Evolutionary conservation across 2,329 filamentous ascomycete species (phyloP).

Genomic region (Coccinonectria pachysandricola): DNA sequence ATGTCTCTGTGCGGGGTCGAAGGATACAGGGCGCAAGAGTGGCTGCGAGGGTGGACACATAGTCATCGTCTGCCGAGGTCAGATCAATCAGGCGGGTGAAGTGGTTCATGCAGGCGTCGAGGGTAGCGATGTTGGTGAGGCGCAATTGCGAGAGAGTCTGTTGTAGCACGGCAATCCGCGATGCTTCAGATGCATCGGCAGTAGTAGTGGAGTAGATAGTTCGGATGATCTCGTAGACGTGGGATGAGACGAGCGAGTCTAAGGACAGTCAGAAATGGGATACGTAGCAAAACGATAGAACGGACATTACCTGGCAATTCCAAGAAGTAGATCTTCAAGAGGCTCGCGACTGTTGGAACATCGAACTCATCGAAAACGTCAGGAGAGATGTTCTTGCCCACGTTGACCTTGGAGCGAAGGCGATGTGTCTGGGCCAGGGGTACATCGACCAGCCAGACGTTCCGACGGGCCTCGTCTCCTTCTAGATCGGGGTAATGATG

Average conservation of each 20-base stretch:
- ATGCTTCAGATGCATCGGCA: slow-evolving; percentile 63
- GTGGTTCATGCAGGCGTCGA: slow-evolving; percentile 96
- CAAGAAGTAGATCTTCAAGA: slow-evolving; percentile 87
- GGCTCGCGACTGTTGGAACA: slow-evolving; percentile 84
- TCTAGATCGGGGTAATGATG: slow-evolving; percentile 96
- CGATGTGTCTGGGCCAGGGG: slow-evolving; percentile 77
- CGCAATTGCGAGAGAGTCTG: slow-evolving; percentile 91
- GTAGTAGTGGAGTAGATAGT: slow-evolving; percentile 85
- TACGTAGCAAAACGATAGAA: too few relatives aligned
- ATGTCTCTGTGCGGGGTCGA: slow-evolving; percentile 76
- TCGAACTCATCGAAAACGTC: slow-evolving; percentile 81
- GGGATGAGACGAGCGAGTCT: slow-evolving; percentile 97
- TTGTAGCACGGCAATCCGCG: slow-evolving; percentile 82
- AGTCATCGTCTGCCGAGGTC: slow-evolving; percentile 87
- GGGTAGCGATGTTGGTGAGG: slow-evolving; percentile 95
- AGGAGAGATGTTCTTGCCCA: slow-evolving; percentile 66
- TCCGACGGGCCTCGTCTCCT: slow-evolving; percentile 83
- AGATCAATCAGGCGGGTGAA: slow-evolving; percentile 94
- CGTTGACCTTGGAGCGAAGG: slow-evolving; percentile 73
- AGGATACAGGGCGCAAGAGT: slow-evolving; percentile 76
- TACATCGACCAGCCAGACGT: slow-evolving; percentile 91
- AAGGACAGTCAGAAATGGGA: background rate
- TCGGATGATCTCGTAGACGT: slow-evolving; percentile 97
- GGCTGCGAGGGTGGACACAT: slow-evolving; percentile 63
- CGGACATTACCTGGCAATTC: slow-evolving; percentile 88